Conservation (phyloP, 768 basidiomycete species). For the Erythrobasidium yunnanense region DNA sequence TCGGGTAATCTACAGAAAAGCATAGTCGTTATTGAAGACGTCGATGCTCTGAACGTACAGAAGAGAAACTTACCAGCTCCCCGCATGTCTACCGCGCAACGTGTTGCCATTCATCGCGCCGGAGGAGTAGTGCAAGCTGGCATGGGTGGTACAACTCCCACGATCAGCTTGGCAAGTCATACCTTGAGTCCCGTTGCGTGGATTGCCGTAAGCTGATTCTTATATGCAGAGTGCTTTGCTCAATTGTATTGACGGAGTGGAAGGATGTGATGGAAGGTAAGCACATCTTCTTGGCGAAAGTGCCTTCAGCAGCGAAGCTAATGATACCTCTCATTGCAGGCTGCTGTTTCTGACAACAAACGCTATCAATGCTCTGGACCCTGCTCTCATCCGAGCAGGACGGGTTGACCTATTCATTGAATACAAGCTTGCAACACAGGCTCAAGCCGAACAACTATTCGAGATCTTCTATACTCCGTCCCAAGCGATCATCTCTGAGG, state of each 20-base stretch:
- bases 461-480: constrained; percentile 16
- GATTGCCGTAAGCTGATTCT: no score
- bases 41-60: constrained; percentile 20
- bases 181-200: no score
- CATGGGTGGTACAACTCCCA: no score
- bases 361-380: constrained; percentile 1
- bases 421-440: constrained; percentile 14
- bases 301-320: no score
- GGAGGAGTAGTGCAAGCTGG: background rate
- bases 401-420: constrained; percentile 11
- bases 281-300: background rate
- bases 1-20: no score
- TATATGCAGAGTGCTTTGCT: constrained; percentile 4
- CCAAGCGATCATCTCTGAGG: background rate
- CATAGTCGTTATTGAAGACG: constrained; percentile 19
- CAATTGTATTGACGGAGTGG: constrained; percentile 16
- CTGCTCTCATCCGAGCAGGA: constrained; percentile 10
- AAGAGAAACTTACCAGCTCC: constrained; percentile 20
- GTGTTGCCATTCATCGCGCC: background rate
- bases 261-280: background rate
- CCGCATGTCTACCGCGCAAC: background rate
- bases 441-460: constrained; percentile 18
- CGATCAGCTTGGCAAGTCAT: no score
- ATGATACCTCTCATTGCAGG: background rate
- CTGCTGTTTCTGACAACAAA: constrained; percentile 18